These are phyloP conservation scores for Secale cereale DNA, from an alignment of 176 grass and related monocot species.

Conservation along the genomic window DNA sequence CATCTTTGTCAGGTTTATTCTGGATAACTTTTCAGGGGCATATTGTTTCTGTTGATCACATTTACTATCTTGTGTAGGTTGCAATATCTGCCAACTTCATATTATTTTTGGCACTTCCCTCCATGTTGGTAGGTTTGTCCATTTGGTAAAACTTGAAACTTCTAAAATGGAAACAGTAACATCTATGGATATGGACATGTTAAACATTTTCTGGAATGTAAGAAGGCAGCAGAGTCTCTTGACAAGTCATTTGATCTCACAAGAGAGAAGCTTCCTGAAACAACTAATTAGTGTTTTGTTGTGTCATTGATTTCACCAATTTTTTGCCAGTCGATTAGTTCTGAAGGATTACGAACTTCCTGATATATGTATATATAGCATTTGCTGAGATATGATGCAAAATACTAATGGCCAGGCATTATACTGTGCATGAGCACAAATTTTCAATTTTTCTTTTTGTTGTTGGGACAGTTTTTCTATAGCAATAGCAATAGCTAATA, in stretches of 20 bases:
- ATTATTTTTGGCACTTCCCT: conserved; percentile 51
- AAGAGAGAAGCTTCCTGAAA: conserved; percentile 60
- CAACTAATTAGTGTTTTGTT: neutral
- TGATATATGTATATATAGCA: too few species aligned
- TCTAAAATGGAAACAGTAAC: neutral
- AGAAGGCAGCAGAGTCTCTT: conserved; percentile 53
- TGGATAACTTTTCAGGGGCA: neutral
- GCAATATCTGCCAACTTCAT: conserved; percentile 41
- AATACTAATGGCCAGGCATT: too few species aligned
- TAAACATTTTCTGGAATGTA: conserved; percentile 45
- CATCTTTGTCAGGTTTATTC: neutral
- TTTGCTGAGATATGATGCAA: too few species aligned
- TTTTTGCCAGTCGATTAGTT: too few species aligned
- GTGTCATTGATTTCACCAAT: too few species aligned
- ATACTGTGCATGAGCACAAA: too few species aligned
- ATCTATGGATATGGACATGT: neutral
- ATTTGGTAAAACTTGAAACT: neutral
- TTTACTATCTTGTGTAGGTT: conserved; percentile 38
- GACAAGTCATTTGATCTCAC: conserved; percentile 55
- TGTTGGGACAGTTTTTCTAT: too few species aligned
- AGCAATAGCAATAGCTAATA: too few species aligned
- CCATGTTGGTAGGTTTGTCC: conserved; percentile 46
- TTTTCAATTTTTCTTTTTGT: too few species aligned
- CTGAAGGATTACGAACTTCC: too few species aligned
- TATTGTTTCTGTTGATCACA: neutral